Percentiles rank a stretch among this genome's conserved stretches.
Conservation (phyloP, 352 stramenopile species). For the Elongisporangium prolatum region DNA sequence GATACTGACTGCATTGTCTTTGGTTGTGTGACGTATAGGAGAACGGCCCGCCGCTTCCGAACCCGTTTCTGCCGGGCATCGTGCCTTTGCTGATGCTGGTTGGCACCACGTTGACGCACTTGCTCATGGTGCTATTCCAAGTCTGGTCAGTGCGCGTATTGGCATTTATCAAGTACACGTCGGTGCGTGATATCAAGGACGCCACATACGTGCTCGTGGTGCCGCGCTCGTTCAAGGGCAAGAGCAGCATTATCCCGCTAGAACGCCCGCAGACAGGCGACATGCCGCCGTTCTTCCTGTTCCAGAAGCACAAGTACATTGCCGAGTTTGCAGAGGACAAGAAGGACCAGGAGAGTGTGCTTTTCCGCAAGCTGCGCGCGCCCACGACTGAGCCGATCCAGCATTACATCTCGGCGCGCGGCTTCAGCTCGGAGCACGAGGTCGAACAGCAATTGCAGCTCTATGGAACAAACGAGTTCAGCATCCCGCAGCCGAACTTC, state of each 20-base stretch:
- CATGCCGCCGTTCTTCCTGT: constrained; percentile 68
- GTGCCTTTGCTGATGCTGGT: constrained; percentile 86
- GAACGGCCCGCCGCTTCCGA: constrained; percentile 74
- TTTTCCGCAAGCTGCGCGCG: constrained; percentile 77
- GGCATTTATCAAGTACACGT: constrained; percentile 83
- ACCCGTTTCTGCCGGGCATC: constrained; percentile 88
- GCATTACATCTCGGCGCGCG: constrained; percentile 52
- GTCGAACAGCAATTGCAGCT: constrained; percentile 51
- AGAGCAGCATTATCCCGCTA: constrained; percentile 80
- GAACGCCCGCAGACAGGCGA: constrained; percentile 29
- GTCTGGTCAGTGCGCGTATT: constrained; percentile 82
- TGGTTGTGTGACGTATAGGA: constrained; percentile 13
- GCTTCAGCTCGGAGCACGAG: constrained; percentile 37
- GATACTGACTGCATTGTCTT: neutral
- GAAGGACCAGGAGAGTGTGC: constrained; percentile 51
- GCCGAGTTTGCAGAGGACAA: constrained; percentile 43
- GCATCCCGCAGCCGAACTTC: constrained; percentile 94
- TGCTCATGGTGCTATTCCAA: constrained; percentile 87
- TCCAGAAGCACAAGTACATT: constrained; percentile 89
- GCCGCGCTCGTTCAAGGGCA: constrained; percentile 82
- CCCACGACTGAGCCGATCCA: constrained; percentile 55
- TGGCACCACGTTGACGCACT: constrained; percentile 70
- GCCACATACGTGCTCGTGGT: constrained; percentile 81
- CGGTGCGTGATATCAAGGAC: constrained; percentile 46
- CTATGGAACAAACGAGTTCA: constrained; percentile 92